Conservation (phyloP, 352 stramenopile genomes). For the Pythium folliculosum region DNA sequence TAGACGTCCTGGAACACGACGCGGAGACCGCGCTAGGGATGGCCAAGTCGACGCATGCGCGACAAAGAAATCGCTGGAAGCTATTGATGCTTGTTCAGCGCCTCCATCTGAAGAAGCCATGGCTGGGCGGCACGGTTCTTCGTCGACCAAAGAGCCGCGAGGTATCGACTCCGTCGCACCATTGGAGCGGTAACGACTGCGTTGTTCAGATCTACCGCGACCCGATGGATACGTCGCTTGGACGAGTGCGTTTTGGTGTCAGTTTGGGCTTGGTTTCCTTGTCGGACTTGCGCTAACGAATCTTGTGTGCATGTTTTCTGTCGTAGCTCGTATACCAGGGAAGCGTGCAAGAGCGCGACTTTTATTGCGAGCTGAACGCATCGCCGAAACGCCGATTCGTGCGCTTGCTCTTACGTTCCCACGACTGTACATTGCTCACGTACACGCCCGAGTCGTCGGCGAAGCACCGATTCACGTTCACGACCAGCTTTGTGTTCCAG, state of each 20-base stretch:
- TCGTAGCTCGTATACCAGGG: slow-evolving; percentile 27
- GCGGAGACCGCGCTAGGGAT: background rate
- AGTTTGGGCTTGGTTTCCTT: background rate
- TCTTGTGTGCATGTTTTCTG: background rate
- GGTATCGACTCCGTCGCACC: background rate
- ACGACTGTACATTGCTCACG: slow-evolving; percentile 36
- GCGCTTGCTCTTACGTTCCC: slow-evolving; percentile 37
- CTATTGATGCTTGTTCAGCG: slow-evolving; percentile 16
- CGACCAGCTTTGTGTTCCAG: slow-evolving; percentile 35
- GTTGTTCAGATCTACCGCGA: slow-evolving; percentile 23
- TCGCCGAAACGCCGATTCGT: slow-evolving; percentile 25
- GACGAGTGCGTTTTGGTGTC: slow-evolving; percentile 24
- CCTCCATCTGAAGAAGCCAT: slow-evolving; percentile 12
- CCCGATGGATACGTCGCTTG: slow-evolving; percentile 26
- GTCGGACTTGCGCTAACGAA: background rate
- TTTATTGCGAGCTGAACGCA: background rate
- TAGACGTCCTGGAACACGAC: slow-evolving; percentile 14
- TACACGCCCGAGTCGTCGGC: slow-evolving; percentile 41
- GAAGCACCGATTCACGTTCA: slow-evolving; percentile 40
- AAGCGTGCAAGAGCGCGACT: slow-evolving; percentile 4
- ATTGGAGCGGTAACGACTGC: background rate
- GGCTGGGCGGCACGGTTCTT: background rate
- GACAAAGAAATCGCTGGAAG: slow-evolving; percentile 13
- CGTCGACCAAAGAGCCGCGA: background rate
- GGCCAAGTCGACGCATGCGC: background rate